Conservation (phyloP, 2,329 filamentous ascomycete species). For the Fusarium longipes region DNA sequence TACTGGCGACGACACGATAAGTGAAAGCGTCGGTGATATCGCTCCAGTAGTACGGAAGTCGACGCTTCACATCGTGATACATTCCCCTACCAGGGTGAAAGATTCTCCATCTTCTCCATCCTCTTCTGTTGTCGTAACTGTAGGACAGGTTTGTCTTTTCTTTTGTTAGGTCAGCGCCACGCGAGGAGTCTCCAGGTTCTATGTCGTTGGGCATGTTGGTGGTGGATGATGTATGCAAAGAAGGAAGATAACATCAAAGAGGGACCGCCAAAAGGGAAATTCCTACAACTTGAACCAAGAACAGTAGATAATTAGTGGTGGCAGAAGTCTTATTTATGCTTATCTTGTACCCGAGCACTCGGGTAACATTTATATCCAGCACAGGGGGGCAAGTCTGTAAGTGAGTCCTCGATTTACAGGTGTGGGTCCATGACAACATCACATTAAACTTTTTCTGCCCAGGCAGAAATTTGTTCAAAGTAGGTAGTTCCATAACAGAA, state of each 20-base stretch:
- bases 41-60: conserved; percentile 3
- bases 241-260: background rate
- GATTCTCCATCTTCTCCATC: conserved; percentile 1
- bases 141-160: conserved; percentile 6
- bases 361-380: background rate
- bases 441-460: background rate
- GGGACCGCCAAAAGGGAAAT: no score
- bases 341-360: background rate
- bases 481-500: background rate
- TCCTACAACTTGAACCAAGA: no score
- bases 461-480: background rate
- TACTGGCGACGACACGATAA: conserved; percentile 1
- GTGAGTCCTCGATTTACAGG: background rate
- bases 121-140: background rate
- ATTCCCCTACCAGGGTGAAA: conserved; percentile 6
- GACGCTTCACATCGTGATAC: conserved; percentile 1
- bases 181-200: background rate
- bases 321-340: background rate
- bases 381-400: background rate
- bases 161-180: background rate
- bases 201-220: background rate
- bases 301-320: background rate
- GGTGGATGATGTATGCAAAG: background rate
- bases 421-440: background rate
- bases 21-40: conserved; percentile 6